Evolutionary conservation across 805 yeast genomes (phyloP).

Genomic region (Metschnikowia cubensis): DNA sequence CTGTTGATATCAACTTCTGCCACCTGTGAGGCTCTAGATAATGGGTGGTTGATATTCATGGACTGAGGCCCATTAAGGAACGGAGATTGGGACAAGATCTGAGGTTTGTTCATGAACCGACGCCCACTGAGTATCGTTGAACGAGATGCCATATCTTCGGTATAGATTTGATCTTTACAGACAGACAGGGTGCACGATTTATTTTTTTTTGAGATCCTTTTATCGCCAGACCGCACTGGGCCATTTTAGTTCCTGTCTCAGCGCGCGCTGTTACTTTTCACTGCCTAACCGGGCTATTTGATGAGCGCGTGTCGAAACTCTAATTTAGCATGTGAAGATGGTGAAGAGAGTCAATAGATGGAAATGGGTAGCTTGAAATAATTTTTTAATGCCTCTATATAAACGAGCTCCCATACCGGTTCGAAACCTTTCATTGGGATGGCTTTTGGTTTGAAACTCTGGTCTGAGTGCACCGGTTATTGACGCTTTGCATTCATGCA

Average conservation of each 20-base stretch:
- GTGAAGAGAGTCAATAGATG: too few species aligned
- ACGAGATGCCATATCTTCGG: conserved; percentile 16
- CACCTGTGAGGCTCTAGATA: conserved; percentile 37
- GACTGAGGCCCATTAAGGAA: conserved; percentile 32
- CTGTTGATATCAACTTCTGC: conserved; percentile 30
- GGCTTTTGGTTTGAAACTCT: not conserved
- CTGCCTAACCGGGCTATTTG: not conserved
- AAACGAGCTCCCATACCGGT: too few species aligned
- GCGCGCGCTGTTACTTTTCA: conserved; percentile 3
- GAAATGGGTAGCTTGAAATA: too few species aligned
- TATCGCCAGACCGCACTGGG: not conserved
- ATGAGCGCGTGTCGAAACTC: not conserved
- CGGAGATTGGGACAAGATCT: conserved; percentile 20
- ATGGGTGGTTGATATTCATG: conserved; percentile 40
- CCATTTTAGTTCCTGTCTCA: not conserved
- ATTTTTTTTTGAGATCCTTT: not conserved
- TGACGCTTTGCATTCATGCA: not conserved
- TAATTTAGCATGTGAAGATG: not conserved
- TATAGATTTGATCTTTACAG: not conserved
- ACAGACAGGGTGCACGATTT: not conserved
- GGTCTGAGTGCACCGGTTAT: not conserved
- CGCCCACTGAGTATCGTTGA: conserved; percentile 15
- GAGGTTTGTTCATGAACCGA: conserved; percentile 12
- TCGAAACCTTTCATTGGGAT: too few species aligned
- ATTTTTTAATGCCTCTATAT: not conserved